These are phyloP conservation scores for Eutrema heterophyllum DNA, from an alignment of 345 rosid genomes.

Conservation along the genomic window DNA sequence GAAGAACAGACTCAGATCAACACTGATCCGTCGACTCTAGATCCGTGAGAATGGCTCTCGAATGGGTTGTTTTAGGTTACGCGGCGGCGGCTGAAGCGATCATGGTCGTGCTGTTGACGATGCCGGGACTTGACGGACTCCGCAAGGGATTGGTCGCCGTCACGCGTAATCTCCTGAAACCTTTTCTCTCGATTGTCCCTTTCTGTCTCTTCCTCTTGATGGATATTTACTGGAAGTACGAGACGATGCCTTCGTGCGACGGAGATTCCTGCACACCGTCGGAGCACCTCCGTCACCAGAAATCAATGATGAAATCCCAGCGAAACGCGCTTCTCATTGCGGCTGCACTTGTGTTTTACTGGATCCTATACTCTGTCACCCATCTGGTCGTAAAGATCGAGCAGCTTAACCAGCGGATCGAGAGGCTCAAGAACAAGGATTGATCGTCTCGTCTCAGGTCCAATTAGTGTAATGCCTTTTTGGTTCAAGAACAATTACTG, in stretches of 20 bases:
- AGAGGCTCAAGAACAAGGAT: conserved; percentile 61
- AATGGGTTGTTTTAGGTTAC: conserved; percentile 87
- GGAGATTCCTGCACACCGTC: conserved; percentile 69
- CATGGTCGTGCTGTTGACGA: conserved; percentile 73
- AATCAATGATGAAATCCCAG: conserved; percentile 86
- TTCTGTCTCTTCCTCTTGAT: conserved; percentile 75
- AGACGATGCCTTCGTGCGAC: conserved; percentile 70
- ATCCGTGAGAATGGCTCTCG: conserved; percentile 63
- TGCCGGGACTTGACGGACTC: conserved; percentile 80
- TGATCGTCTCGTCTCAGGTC: conserved; percentile 21
- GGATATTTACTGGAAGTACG: conserved; percentile 97
- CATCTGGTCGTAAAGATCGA: conserved; percentile 59
- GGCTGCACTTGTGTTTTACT: conserved; percentile 73
- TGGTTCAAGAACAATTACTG: not conserved
- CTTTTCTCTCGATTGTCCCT: conserved; percentile 83
- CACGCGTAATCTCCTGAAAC: conserved; percentile 82
- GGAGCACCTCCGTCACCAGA: conserved; percentile 88
- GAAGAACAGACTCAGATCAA: conserved; percentile 27
- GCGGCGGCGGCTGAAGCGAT: conserved; percentile 90
- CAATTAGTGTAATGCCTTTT: not conserved
- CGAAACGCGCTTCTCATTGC: conserved; percentile 75
- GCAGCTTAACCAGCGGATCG: conserved; percentile 62
- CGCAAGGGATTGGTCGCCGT: conserved; percentile 72
- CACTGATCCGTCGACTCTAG: not conserved
- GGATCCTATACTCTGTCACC: conserved; percentile 83